phyloP scores from a whole-genome alignment of 2,329 filamentous ascomycete species.

The Plenodomus tracheiphilus region DNA sequence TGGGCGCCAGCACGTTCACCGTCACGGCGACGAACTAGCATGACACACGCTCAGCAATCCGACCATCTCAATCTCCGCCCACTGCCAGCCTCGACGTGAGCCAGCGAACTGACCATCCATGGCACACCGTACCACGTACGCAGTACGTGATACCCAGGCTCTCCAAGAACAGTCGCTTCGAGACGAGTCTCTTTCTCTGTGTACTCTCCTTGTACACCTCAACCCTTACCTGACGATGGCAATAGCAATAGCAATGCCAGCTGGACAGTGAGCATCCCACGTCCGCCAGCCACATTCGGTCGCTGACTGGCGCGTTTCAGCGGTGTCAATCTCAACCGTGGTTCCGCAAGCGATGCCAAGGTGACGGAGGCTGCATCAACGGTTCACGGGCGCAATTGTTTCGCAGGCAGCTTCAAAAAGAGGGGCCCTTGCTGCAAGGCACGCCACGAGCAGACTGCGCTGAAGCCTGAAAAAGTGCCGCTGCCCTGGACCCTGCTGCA shows the following conservation, averaged over 20 bases:
- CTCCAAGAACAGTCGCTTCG: too few species aligned
- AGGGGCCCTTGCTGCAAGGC: conserved; percentile 9
- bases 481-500: conserved; percentile 4
- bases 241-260: not conserved
- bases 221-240: too few species aligned
- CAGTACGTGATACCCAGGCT: too few species aligned
- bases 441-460: conserved; percentile 1
- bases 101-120: too few species aligned
- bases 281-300: conserved; percentile 9
- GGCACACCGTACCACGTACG: too few species aligned
- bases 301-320: conserved; percentile 27
- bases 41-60: not conserved
- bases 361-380: conserved; percentile 15
- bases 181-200: too few species aligned
- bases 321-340: conserved; percentile 13
- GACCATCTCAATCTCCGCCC: not conserved
- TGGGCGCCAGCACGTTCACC: not conserved
- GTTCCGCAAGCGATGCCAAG: conserved; percentile 16
- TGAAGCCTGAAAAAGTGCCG: conserved; percentile 1
- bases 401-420: conserved; percentile 1
- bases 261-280: not conserved
- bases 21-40: not conserved
- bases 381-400: not conserved
- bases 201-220: too few species aligned
- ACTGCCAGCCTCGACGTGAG: not conserved